Conservation (phyloP, 495 filamentous ascomycete species). For the Lophiotrema nucula region DNA sequence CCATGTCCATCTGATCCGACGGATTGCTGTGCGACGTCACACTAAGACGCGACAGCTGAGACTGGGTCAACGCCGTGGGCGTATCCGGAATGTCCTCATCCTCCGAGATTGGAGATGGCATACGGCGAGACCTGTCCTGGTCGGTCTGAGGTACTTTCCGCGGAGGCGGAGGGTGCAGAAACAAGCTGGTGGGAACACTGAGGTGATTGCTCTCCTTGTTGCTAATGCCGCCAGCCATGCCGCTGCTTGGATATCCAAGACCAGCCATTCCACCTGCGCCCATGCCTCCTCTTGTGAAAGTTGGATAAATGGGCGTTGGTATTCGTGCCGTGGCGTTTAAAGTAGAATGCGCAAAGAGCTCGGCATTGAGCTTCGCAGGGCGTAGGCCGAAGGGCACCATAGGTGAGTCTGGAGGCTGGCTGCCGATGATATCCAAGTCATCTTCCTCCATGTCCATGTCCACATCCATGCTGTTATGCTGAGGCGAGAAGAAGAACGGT, state of each 20-base stretch:
- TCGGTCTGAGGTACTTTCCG: conserved; percentile 4
- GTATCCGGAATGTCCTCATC: conserved; percentile 45
- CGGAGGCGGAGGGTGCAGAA: neutral
- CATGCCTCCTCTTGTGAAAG: conserved; percentile 29
- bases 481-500: conserved; percentile 14
- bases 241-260: conserved; percentile 17
- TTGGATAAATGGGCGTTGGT: conserved; percentile 46
- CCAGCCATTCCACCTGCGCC: conserved; percentile 5
- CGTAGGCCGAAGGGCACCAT: conserved; percentile 4
- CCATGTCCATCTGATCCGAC: conserved; percentile 26
- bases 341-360: conserved; percentile 24
- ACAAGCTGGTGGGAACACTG: neutral
- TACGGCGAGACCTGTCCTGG: conserved; percentile 51
- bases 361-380: conserved; percentile 31
- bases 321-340: conserved; percentile 39
- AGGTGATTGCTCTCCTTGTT: conserved; percentile 1
- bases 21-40: conserved; percentile 15
- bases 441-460: conserved; percentile 56
- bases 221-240: conserved; percentile 23
- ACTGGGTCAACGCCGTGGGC: conserved; percentile 30
- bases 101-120: conserved; percentile 73
- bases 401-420: conserved; percentile 30
- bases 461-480: conserved; percentile 39
- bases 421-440: conserved; percentile 35
- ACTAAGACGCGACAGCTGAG: conserved; percentile 33